Conservation (phyloP, 116 monocot genomes). For the Cymodocea nodosa region DNA sequence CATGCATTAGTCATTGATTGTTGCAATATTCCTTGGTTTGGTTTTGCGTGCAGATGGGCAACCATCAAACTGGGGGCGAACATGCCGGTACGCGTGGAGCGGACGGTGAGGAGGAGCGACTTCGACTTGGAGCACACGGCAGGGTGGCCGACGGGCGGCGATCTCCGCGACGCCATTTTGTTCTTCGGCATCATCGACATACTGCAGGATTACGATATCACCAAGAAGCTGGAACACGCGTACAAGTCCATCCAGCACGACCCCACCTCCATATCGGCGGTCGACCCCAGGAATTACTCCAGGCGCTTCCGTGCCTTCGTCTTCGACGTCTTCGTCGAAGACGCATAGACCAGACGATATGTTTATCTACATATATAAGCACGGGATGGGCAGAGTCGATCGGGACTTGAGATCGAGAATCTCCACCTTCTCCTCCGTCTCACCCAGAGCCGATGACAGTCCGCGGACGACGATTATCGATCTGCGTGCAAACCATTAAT, state of each 20-base stretch:
- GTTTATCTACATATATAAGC: too few species aligned
- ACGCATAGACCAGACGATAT: too few species aligned
- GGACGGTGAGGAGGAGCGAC: conserved; percentile 18
- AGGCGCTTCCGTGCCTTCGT: conserved; percentile 60
- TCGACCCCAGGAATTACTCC: conserved; percentile 54
- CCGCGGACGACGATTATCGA: too few species aligned
- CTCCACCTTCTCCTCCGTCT: too few species aligned
- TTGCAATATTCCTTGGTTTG: too few species aligned
- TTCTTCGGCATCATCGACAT: conserved; percentile 72
- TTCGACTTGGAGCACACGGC: conserved; percentile 12
- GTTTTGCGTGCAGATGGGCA: conserved; percentile 19
- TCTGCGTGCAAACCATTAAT: too few species aligned
- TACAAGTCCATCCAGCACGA: conserved; percentile 67
- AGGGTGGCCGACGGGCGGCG: conserved; percentile 33
- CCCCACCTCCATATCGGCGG: conserved; percentile 53
- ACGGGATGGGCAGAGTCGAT: too few species aligned
- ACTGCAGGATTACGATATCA: conserved; percentile 69
- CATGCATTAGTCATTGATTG: too few species aligned
- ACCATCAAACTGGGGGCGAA: conserved; percentile 30
- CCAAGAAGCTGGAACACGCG: conserved; percentile 63
- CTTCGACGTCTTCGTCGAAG: conserved; percentile 40
- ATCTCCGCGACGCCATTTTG: conserved; percentile 37
- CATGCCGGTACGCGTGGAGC: conserved; percentile 47
- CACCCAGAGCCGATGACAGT: too few species aligned
- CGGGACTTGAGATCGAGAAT: too few species aligned